Evolutionary conservation across 306 rosid species (phyloP).

Genomic region (Sechiopsis laciniata): DNA sequence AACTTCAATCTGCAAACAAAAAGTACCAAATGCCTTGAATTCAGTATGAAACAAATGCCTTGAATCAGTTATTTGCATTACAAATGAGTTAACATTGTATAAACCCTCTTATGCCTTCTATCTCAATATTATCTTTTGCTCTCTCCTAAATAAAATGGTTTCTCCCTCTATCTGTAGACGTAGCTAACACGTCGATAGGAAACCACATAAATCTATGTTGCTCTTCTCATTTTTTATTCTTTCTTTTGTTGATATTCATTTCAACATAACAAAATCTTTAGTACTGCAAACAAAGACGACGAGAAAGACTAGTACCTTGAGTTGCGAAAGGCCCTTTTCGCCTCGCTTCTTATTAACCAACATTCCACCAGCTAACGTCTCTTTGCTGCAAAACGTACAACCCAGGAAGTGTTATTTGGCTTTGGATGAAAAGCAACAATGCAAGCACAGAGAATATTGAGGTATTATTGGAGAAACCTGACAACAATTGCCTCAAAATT

Average conservation of each 20-base stretch:
- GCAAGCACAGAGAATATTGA: not conserved
- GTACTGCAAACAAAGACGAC: not conserved
- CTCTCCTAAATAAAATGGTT: too few relatives aligned
- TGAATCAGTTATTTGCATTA: too few relatives aligned
- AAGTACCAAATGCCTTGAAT: slow-evolving; percentile 3
- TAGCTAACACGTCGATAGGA: too few relatives aligned
- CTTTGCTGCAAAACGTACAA: slow-evolving; percentile 51
- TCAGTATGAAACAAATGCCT: not conserved
- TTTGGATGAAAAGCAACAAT: not conserved
- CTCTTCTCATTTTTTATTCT: not conserved
- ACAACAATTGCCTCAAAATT: slow-evolving; percentile 79
- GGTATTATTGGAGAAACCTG: slow-evolving; percentile 46
- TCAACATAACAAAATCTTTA: not conserved
- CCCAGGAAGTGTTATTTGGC: not conserved
- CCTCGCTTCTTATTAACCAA: slow-evolving; percentile 79
- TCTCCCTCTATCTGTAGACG: too few relatives aligned
- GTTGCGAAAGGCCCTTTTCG: slow-evolving; percentile 62
- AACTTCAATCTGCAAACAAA: slow-evolving; percentile 76
- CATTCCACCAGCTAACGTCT: slow-evolving; percentile 84
- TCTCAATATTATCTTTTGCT: too few relatives aligned
- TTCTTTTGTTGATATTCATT: too few relatives aligned
- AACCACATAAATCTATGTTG: too few relatives aligned
- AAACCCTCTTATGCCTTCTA: too few relatives aligned
- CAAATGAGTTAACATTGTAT: too few relatives aligned
- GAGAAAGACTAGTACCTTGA: slow-evolving; percentile 52